Percentiles rank a stretch among this genome's conserved stretches.
These are phyloP conservation scores for Lotus japonicus DNA, from an alignment of 306 rosid genomes.

Conservation along the genomic window DNA sequence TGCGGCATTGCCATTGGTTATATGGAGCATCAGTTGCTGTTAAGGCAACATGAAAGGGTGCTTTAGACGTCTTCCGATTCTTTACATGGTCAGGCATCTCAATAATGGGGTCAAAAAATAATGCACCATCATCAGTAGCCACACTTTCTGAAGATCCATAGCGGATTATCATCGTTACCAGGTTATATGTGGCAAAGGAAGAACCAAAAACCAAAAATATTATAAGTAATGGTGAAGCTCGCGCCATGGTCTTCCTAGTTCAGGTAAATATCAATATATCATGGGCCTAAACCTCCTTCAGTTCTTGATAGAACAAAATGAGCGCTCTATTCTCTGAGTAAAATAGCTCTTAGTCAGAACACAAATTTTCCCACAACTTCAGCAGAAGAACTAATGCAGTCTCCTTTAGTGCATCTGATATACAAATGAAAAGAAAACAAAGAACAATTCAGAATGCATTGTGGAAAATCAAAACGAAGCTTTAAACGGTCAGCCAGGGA, in stretches of 20 bases:
- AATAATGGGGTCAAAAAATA: constrained; percentile 55
- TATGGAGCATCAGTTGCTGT: constrained; percentile 91
- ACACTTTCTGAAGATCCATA: constrained; percentile 42
- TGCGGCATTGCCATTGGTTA: constrained; percentile 90
- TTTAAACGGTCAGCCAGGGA: not conserved
- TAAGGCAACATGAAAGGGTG: constrained; percentile 77
- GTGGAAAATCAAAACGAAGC: not conserved
- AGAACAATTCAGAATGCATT: constrained; percentile 1
- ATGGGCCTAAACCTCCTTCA: constrained; percentile 25
- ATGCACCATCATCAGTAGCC: constrained; percentile 18
- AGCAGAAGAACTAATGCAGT: constrained; percentile 14
- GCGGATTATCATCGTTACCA: constrained; percentile 55
- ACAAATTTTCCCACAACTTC: not conserved
- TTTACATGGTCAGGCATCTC: constrained; percentile 69
- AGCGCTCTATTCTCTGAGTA: constrained; percentile 22
- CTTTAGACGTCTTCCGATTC: constrained; percentile 39
- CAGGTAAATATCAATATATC: constrained; percentile 27
- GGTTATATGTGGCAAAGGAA: constrained; percentile 73
- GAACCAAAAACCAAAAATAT: constrained; percentile 65
- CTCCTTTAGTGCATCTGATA: constrained; percentile 2
- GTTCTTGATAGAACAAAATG: constrained; percentile 20
- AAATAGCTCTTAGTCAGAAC: constrained; percentile 8
- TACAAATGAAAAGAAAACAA: constrained; percentile 12
- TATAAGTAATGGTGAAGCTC: constrained; percentile 56
- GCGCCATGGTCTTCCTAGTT: constrained; percentile 60